phyloP scores from a whole-genome alignment of 2,329 filamentous ascomycete genomes.

The Penicillium sp. region DNA sequence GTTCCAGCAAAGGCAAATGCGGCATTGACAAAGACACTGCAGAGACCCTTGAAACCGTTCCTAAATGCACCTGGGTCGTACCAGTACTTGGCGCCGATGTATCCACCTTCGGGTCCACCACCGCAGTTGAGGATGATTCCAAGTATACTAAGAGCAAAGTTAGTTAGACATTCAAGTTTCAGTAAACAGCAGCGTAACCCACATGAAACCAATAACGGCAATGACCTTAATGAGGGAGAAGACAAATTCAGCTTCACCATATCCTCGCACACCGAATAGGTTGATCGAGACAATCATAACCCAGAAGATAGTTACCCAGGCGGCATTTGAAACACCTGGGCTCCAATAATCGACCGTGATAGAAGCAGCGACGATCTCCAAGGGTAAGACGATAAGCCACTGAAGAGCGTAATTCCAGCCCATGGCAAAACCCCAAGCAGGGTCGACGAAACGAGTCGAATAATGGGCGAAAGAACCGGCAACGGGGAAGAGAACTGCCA shows the following conservation, averaged over 20 bases:
- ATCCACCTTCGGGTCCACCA: slow-evolving; percentile 68
- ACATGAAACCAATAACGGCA: slow-evolving; percentile 86
- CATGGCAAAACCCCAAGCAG: slow-evolving; percentile 93
- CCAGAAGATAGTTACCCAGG: slow-evolving; percentile 82
- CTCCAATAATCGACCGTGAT: slow-evolving; percentile 84
- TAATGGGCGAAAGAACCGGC: slow-evolving; percentile 90
- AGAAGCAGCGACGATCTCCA: slow-evolving; percentile 84
- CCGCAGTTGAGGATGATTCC: slow-evolving; percentile 83
- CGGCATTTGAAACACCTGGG: slow-evolving; percentile 60
- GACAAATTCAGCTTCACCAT: slow-evolving; percentile 85
- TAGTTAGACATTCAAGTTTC: slow-evolving; percentile 11
- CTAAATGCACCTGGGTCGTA: slow-evolving; percentile 70
- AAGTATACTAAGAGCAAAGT: slow-evolving; percentile 59
- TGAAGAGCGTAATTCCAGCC: slow-evolving; percentile 91
- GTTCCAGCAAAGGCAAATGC: slow-evolving; percentile 63
- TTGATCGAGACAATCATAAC: slow-evolving; percentile 75
- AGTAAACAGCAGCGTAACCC: slow-evolving; percentile 33
- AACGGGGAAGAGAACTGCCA: slow-evolving; percentile 86
- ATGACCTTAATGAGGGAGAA: slow-evolving; percentile 83
- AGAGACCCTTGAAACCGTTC: slow-evolving; percentile 65
- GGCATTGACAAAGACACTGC: slow-evolving; percentile 61
- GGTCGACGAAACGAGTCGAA: slow-evolving; percentile 87
- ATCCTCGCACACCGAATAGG: slow-evolving; percentile 81
- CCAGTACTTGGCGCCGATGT: slow-evolving; percentile 81
- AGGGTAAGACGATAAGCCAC: slow-evolving; percentile 78